Conservation (phyloP, 192 early-diverging fungal species). For the Coemansia javaensis region DNA sequence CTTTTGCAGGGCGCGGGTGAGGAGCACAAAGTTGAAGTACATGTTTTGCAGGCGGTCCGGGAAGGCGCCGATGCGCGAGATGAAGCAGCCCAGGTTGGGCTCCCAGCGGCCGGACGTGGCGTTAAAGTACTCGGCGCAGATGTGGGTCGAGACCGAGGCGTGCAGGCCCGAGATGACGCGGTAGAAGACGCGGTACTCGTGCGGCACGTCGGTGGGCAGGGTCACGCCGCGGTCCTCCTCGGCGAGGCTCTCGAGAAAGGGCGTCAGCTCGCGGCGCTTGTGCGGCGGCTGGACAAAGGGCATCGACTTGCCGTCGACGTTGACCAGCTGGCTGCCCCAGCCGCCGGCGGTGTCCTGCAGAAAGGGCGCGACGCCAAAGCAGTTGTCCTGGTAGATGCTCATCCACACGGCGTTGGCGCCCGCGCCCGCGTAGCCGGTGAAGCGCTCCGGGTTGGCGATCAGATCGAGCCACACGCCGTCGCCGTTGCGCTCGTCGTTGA, state of each 20-base stretch:
- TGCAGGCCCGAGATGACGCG: conserved; percentile 70
- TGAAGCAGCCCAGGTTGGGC: conserved; percentile 87
- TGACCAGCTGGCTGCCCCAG: conserved; percentile 48
- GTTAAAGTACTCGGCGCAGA: conserved; percentile 92
- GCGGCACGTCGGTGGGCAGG: conserved; percentile 43
- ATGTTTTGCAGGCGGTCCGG: conserved; percentile 94
- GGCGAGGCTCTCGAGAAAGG: conserved; percentile 52
- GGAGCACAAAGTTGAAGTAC: conserved; percentile 88
- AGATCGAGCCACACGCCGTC: conserved; percentile 88
- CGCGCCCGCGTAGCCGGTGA: conserved; percentile 91
- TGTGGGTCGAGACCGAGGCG: conserved; percentile 94
- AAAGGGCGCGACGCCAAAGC: conserved; percentile 70
- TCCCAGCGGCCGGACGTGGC: conserved; percentile 85
- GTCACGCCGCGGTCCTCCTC: conserved; percentile 50
- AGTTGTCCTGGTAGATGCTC: conserved; percentile 97
- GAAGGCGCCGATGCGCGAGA: conserved; percentile 76
- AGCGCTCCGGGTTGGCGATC: conserved; percentile 89
- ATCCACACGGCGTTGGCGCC: conserved; percentile 87
- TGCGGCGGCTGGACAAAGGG: conserved; percentile 54
- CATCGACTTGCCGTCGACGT: conserved; percentile 35
- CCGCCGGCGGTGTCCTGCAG: conserved; percentile 55
- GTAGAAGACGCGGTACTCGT: conserved; percentile 41
- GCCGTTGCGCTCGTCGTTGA: conserved; percentile 70
- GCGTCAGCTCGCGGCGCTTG: conserved; percentile 43
- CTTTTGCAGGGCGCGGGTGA: conserved; percentile 83